A percentile compares a stretch with the other conserved stretches of the same genome.
Conservation (phyloP, 768 basidiomycete species). For the Auriscalpium orientale region DNA sequence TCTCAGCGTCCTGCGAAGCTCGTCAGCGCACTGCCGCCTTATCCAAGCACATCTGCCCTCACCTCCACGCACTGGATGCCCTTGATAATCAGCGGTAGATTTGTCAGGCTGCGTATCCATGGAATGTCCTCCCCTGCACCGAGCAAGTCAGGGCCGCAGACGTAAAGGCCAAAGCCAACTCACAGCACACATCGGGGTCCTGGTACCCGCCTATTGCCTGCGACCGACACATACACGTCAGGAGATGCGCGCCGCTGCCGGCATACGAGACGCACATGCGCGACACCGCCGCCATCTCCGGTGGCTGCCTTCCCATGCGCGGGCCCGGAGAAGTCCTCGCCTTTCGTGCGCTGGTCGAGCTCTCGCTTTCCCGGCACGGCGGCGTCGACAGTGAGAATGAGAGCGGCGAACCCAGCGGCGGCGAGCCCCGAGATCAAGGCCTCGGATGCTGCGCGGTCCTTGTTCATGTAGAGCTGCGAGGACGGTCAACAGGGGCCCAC, state of each 20-base stretch:
- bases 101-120: conserved; percentile 34
- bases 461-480: conserved; percentile 39
- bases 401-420: conserved; percentile 33
- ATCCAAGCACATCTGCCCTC: conserved; percentile 2
- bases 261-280: conserved; percentile 15
- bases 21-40: no score
- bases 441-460: conserved; percentile 32
- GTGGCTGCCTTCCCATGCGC: conserved; percentile 10
- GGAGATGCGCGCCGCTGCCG: neutral
- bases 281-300: conserved; percentile 16
- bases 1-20: conserved; percentile 32
- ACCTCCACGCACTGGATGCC: conserved; percentile 41
- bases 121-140: conserved; percentile 25
- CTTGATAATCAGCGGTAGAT: conserved; percentile 36
- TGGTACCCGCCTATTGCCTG: conserved; percentile 25
- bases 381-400: conserved; percentile 45
- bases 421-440: conserved; percentile 30
- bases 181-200: conserved; percentile 27
- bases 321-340: conserved; percentile 19
- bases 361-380: conserved; percentile 37
- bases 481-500: neutral
- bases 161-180: conserved; percentile 1
- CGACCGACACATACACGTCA: neutral
- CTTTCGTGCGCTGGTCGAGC: conserved; percentile 26
- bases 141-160: neutral